These are phyloP conservation scores for Colletotrichum sp. DNA, from an alignment of 2,329 filamentous ascomycete species.

Conservation along the genomic window DNA sequence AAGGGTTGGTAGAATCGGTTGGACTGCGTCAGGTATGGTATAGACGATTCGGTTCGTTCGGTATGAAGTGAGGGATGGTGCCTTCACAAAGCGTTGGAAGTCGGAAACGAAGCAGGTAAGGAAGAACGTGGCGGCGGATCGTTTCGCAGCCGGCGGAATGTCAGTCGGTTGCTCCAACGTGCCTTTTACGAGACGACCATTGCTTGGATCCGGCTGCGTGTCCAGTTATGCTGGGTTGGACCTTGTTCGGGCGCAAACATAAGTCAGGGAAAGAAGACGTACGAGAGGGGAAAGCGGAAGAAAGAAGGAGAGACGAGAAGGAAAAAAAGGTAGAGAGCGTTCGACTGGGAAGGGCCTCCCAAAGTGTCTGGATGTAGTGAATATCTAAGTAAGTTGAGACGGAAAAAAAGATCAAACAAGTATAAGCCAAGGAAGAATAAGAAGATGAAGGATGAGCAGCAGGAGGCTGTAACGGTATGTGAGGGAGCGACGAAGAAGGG, in stretches of 20 bases:
- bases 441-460: neutral
- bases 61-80: neutral
- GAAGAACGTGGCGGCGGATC: constrained; percentile 10
- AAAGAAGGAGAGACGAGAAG: neutral
- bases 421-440: neutral
- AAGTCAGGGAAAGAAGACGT: neutral
- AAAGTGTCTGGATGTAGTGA: neutral
- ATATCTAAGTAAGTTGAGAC: neutral
- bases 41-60: neutral
- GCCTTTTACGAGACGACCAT: neutral
- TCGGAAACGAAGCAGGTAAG: neutral
- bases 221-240: constrained; percentile 9
- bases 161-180: neutral
- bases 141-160: constrained; percentile 4
- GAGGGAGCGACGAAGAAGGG: constrained; percentile 11
- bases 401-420: neutral
- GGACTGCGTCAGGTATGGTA: neutral
- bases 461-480: neutral
- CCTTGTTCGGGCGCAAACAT: constrained; percentile 11
- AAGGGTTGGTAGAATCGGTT: neutral
- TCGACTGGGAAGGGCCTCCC: neutral
- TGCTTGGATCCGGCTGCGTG: constrained; percentile 1
- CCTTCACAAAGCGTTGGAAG: neutral
- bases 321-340: neutral
- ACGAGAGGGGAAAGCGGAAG: neutral